Base-by-base conservation (phyloP, 2,329 filamentous ascomycete genomes). In the Lachnellula occidentalis region DNA sequence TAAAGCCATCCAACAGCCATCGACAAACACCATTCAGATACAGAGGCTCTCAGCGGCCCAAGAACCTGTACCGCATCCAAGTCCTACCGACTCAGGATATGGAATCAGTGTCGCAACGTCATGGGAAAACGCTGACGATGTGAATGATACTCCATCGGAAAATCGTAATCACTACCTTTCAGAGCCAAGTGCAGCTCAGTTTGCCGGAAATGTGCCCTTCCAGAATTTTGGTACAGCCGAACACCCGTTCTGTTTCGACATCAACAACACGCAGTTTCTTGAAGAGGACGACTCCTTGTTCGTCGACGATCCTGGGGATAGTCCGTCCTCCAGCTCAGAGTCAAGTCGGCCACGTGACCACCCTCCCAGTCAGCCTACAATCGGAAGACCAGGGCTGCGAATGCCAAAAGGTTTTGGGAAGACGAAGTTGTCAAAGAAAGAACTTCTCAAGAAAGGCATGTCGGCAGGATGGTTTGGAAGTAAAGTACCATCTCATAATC, bases 1-100 rank as follows among this genome's bases (percentile, higher is more conserved):
- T 54, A 54, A 54, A 49, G 7, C 22, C 34, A n/a, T n/a, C n/a
- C 27, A 27, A 36, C 47, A 49, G 45, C 5, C 17, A 14, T 27
- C 15, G 34, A 14, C 24, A 31, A 12, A 11, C 14, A 15, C 7
- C 19, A 19, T 22, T 22, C 19, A 43, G 11, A 22, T 17, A 12
- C 31, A 17, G 8, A 9, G 7, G 15, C 8, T 14, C 37, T 36
- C 19, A n/a, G 8, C 24, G 27, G 11, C 22, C 4, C 41, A 37
- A 11, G 12, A 19, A 19, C 2, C 17, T 17, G 17, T 14, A n/a
- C 14, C 31, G 14, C 8, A n/a, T 14, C 39, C 14, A 11, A 45
- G 47, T n/a, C 52, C 46, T 6, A 50, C 17, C 9, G 47, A 54
- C 39, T 54, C 52, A 27, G 47, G 47, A 27, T 54, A 50, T 21